Percentiles rank a stretch among this genome's conserved stretches.
Evolutionary conservation across 768 basidiomycete genomes (phyloP).

Genomic region (Panaeolus cyanescens): DNA sequence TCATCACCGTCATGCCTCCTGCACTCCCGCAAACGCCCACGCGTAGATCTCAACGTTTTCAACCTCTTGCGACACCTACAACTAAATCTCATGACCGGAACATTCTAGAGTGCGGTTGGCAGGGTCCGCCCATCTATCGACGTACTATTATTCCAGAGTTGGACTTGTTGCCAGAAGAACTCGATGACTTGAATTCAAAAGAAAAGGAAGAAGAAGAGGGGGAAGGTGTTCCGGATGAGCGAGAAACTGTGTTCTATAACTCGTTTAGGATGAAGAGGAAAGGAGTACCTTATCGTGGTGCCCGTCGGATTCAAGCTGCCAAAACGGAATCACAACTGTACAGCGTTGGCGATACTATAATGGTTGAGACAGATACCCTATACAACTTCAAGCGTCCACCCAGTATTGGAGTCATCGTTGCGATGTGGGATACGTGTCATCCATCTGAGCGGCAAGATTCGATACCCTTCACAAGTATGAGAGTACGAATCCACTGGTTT

Average conservation of each 20-base stretch:
- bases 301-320: constrained; percentile 17
- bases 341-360: constrained; percentile 66
- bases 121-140: constrained; percentile 15
- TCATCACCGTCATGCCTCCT: neutral
- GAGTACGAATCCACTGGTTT: constrained; percentile 77
- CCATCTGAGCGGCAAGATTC: constrained; percentile 29
- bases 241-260: constrained; percentile 37
- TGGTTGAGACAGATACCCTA: constrained; percentile 51
- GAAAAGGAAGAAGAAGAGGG: constrained; percentile 8
- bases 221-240: constrained; percentile 11
- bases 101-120: constrained; percentile 22
- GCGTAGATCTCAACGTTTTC: constrained; percentile 24
- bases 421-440: constrained; percentile 62
- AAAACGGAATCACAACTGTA: constrained; percentile 36
- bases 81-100: constrained; percentile 15
- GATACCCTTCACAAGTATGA: constrained; percentile 43
- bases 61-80: constrained; percentile 25
- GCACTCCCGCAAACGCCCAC: constrained; percentile 22
- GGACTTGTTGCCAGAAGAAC: constrained; percentile 26
- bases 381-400: constrained; percentile 43
- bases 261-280: constrained; percentile 33
- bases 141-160: constrained; percentile 17
- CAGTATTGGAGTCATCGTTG: constrained; percentile 69
- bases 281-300: constrained; percentile 23
- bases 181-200: constrained; percentile 13